Base-by-base conservation (phyloP, 2,329 filamentous ascomycete species). In the Teratosphaeria zuluensis region DNA sequence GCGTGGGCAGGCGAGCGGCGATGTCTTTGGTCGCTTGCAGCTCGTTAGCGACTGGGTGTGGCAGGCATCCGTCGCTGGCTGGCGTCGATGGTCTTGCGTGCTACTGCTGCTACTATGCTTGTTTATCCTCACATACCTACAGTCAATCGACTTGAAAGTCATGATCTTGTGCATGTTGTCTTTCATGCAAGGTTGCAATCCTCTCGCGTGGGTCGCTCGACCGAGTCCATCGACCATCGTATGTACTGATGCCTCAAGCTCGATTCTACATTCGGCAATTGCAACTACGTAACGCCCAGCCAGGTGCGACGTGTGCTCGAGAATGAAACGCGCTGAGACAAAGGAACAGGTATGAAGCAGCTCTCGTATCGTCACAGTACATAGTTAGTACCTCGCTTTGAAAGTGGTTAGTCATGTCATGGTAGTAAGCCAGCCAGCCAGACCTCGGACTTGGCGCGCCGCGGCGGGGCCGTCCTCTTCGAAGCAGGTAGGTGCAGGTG, bases 91-190 rank as follows among this genome's bases (percentile, higher is more conserved):
- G 42, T 48, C 24, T 28, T 48, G 42, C 42, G 42, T 48, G 24
- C 54, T 35, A 38, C 54, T 38, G 16, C 33, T 46, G 53, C 53
- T 35, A 38, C 53, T 55, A 32, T 28, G 53, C 31, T 38, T 55
- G 53, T 19, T 42, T 55, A 35, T 55, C 33, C 53, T 35, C 53
- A 55, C 53, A 35, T 55, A 55, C 53, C 53, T 55, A 33, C 24
- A 53, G 51, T 35, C 42, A 48, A 48, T 21, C 19, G 42, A 48
- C 42, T n/a, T 21, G 42, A 48, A 48, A 48, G 42, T 48, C 42
- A 21, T 21, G 16, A 48, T 19, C 0, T 48, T 48, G 16, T 48
- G 42, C 16, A 19, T 21, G 42, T 11, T 19, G 42, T 19, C 4
- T 48, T n/a, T 9, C 42, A 48, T 21, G 42, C 16, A 19, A 5